These are phyloP conservation scores for Selaginella tamariscina DNA, from an alignment of 75 land plant species.

Conservation along the genomic window DNA sequence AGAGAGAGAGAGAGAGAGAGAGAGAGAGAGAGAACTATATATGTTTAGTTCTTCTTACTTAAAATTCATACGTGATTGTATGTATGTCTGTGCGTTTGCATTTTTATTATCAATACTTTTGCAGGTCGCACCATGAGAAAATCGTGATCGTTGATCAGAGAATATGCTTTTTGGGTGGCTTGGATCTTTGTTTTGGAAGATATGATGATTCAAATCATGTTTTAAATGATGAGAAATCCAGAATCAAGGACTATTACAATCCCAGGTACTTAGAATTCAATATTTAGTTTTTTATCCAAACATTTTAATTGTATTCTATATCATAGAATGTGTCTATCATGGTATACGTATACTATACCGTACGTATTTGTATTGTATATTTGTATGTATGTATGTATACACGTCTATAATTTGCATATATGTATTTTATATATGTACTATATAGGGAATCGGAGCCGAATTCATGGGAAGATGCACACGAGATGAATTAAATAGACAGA, in stretches of 20 bases:
- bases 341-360: no score
- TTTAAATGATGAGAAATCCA: conserved; percentile 53
- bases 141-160: conserved; percentile 85
- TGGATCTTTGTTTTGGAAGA: conserved; percentile 95
- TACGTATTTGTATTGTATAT: no score
- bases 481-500: conserved; percentile 79
- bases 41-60: no score
- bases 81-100: neutral
- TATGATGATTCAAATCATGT: conserved; percentile 71
- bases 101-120: neutral
- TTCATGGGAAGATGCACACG: conserved; percentile 96
- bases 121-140: conserved; percentile 98
- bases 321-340: no score
- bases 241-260: conserved; percentile 82
- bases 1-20: no score
- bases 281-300: neutral
- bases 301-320: no score
- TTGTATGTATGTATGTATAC: no score
- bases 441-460: conserved; percentile 94
- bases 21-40: no score
- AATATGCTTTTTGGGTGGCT: conserved; percentile 85
- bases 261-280: conserved; percentile 45
- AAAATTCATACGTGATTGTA: no score
- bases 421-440: no score
- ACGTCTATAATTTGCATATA: no score